These are phyloP conservation scores for Lichtheimia hyalospora DNA, from an alignment of 371 early-diverging fungal species.

Conservation along the genomic window DNA sequence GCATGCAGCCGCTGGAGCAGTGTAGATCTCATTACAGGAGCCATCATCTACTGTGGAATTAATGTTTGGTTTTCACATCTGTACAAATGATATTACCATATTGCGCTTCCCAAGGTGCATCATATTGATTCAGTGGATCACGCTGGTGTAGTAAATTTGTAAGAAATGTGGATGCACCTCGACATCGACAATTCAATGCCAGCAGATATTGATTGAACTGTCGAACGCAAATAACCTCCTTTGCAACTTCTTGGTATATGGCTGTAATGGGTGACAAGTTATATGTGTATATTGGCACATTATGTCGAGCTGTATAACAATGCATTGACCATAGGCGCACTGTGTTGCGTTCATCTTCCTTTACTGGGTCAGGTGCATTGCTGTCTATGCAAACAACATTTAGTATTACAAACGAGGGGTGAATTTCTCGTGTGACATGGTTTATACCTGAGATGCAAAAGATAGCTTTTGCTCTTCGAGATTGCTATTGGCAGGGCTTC, in stretches of 20 bases:
- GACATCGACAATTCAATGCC: slow-evolving; percentile 66
- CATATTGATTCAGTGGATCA: slow-evolving; percentile 55
- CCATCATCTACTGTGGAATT: slow-evolving; percentile 53
- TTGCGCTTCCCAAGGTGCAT: slow-evolving; percentile 74
- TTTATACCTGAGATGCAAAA: slow-evolving; percentile 56
- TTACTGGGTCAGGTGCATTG: slow-evolving; percentile 39
- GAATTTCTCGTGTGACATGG: not conserved
- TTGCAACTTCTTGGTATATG: slow-evolving; percentile 64
- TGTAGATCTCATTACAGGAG: slow-evolving; percentile 70
- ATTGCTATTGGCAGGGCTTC: slow-evolving; percentile 19
- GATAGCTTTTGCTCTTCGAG: slow-evolving; percentile 41
- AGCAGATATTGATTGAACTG: slow-evolving; percentile 74
- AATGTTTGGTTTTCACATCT: not conserved
- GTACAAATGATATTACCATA: slow-evolving; percentile 47
- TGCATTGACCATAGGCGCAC: slow-evolving; percentile 67
- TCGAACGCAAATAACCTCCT: slow-evolving; percentile 66
- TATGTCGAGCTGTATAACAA: slow-evolving; percentile 42
- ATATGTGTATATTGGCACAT: slow-evolving; percentile 67
- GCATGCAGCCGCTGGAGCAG: slow-evolving; percentile 47
- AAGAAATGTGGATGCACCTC: slow-evolving; percentile 69
- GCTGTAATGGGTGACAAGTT: slow-evolving; percentile 70
- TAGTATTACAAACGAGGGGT: not conserved
- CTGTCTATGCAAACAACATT: slow-evolving; percentile 27
- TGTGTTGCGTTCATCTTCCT: slow-evolving; percentile 63
- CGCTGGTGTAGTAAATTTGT: slow-evolving; percentile 69